Evolutionary conservation across 192 early-diverging fungal species (phyloP), one percentile per base, ranked within the genome.

Genomic region (Linnemannia exigua): DNA sequence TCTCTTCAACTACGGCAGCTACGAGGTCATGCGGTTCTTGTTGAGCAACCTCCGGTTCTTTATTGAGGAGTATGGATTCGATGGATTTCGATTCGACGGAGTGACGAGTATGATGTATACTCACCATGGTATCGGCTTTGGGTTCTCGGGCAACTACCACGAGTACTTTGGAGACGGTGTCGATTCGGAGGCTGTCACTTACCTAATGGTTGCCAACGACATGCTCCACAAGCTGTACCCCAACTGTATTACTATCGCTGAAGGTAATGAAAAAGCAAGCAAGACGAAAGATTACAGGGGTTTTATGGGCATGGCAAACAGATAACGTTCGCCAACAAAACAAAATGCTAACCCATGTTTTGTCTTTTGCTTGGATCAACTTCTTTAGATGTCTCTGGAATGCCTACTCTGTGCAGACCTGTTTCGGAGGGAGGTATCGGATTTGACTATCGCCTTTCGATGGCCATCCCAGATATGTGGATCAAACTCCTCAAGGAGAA

Each of bases 401-500:
- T 99, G 98, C 98, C 98, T 35, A 95, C 95, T 28, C 90, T 98
- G 63, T 96, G 98, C 88, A 90, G 95, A 36, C 90, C 95, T 19
- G 92, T 96, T 1, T 52, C 69, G 4, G 97, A 99, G 87, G 97
- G 98, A 70, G 98, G 98, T 35, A 89, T 97, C 36, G 98, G 98
- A 0, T 99, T 99, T 80, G 98, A 99, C 87, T 99, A 98, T 87
- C 94, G 98, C n/a, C 89, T 99, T 44, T 94, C 93, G 2, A 99
- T 99, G 98, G 96, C 98, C 38, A 90, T 98, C 50, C 98, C 98
- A 1, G 98, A 99, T 89, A 99, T 97, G 95, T 99, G 98, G 98
- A 99, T 99, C 92, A 99, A 98, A 89, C 72, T 97, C 79, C 88
- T 99, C 67, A 99, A 99, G 88, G 97, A 99, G 87, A 87, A 92